A percentile compares a stretch with the other conserved stretches of the same genome.
These are phyloP conservation scores for Pulveroboletus sp. DNA, from an alignment of 768 basidiomycete species.

Conservation along the genomic window DNA sequence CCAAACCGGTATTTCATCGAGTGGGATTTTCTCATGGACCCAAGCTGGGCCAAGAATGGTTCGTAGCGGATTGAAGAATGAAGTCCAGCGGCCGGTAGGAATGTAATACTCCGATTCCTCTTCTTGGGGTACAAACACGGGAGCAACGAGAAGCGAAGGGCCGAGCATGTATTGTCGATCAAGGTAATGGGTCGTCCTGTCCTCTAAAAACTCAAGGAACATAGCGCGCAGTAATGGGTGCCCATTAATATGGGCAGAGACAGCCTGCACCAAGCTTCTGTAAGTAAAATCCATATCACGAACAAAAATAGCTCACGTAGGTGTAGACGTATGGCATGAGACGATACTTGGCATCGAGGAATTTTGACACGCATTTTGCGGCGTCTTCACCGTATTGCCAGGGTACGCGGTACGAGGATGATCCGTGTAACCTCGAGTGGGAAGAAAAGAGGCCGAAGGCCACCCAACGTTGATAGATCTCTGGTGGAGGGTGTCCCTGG, in stretches of 20 bases:
- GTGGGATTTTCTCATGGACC: constrained; percentile 60
- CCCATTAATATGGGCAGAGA: constrained; percentile 48
- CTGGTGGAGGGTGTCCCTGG: constrained; percentile 62
- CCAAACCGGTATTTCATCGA: constrained; percentile 67
- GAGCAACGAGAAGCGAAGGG: constrained; percentile 58
- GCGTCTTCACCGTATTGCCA: constrained; percentile 77
- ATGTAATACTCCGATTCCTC: constrained; percentile 61
- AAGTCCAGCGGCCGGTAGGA: constrained; percentile 60
- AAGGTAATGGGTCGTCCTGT: constrained; percentile 57
- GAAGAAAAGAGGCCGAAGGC: constrained; percentile 76
- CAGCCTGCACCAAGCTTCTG: constrained; percentile 37
- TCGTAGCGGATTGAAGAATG: constrained; percentile 53
- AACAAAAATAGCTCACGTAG: constrained; percentile 36
- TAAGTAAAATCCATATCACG: not conserved
- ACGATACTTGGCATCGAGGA: constrained; percentile 62
- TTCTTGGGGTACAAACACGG: constrained; percentile 52
- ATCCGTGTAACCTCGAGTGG: constrained; percentile 73
- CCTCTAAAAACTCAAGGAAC: constrained; percentile 63
- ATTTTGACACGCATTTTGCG: constrained; percentile 57
- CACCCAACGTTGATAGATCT: constrained; percentile 75
- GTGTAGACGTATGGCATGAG: constrained; percentile 74
- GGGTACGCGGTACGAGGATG: constrained; percentile 71
- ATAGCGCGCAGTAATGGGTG: constrained; percentile 62
- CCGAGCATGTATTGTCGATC: constrained; percentile 63
- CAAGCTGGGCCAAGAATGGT: constrained; percentile 58